Evolutionary conservation across 2,329 filamentous ascomycete genomes (phyloP).

Genomic region (Rasamsonia emersonii): DNA sequence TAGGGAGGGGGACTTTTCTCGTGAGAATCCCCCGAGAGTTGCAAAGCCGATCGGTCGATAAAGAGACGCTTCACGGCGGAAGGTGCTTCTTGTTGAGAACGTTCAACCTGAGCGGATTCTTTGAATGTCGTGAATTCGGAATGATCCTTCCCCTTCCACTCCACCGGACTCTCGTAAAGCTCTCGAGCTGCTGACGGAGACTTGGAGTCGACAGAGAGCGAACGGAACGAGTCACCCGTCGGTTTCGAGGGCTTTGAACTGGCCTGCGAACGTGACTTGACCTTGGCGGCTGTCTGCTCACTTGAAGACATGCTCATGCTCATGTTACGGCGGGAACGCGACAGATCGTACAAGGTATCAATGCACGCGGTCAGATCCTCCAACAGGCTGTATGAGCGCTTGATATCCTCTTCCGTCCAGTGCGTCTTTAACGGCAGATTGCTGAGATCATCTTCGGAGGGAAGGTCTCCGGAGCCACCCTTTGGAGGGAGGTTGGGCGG

Average conservation of each 20-base stretch:
- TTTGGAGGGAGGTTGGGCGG: constrained; percentile 31
- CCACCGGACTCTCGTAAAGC: constrained; percentile 30
- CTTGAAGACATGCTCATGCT: constrained; percentile 28
- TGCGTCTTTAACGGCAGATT: constrained; percentile 26
- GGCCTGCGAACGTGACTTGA: constrained; percentile 16
- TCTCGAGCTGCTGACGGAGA: constrained; percentile 17
- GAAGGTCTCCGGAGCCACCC: constrained; percentile 22
- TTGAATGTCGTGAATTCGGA: constrained; percentile 6
- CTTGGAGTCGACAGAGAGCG: constrained; percentile 18
- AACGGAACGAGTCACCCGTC: constrained; percentile 15
- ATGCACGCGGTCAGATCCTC: constrained; percentile 54
- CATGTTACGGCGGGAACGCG: constrained; percentile 45
- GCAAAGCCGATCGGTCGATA: constrained; percentile 31
- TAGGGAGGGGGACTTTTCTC: constrained; percentile 35
- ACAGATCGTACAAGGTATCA: constrained; percentile 58
- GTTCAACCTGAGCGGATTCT: constrained; percentile 11
- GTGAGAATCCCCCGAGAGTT: constrained; percentile 31
- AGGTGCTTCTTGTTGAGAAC: constrained; percentile 16
- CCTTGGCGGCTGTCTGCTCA: constrained; percentile 15
- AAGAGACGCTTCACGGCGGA: constrained; percentile 23
- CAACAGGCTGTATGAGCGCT: constrained; percentile 49
- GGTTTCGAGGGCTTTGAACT: constrained; percentile 22
- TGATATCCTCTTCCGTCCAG: constrained; percentile 44
- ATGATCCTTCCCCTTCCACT: constrained; percentile 12
- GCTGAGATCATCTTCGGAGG: constrained; percentile 22